These are phyloP conservation scores for Penicillium oxalicum DNA, from an alignment of 2,329 filamentous ascomycete genomes.

Conservation along the genomic window DNA sequence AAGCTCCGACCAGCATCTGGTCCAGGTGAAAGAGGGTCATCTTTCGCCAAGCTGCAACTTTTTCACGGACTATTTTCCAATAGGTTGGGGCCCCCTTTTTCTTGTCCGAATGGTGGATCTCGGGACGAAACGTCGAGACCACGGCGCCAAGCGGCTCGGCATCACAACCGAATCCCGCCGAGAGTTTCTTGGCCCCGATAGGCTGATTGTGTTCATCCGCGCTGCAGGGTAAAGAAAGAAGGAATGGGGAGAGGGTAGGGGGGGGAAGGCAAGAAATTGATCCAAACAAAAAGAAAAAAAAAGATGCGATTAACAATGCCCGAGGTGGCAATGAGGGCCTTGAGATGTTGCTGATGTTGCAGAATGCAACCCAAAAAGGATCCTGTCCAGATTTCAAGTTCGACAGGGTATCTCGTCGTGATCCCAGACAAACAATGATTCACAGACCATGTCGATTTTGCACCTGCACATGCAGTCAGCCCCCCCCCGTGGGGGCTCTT, in stretches of 20 bases:
- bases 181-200: conserved; percentile 13
- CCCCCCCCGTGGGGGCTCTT: too few species aligned
- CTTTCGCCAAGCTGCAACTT: not conserved
- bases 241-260: too few species aligned
- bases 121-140: conserved; percentile 2
- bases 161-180: conserved; percentile 12
- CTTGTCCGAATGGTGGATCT: not conserved
- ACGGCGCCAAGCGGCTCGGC: conserved; percentile 14
- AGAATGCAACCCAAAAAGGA: not conserved
- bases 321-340: not conserved
- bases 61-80: not conserved
- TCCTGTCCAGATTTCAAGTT: not conserved
- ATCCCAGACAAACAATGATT: not conserved
- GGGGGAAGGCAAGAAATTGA: too few species aligned
- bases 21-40: not conserved
- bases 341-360: not conserved
- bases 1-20: too few species aligned
- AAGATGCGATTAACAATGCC: not conserved
- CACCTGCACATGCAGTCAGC: too few species aligned
- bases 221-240: not conserved
- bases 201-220: conserved; percentile 4
- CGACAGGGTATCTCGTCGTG: not conserved
- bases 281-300: too few species aligned
- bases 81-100: too few species aligned
- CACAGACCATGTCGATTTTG: too few species aligned